Conservation (phyloP, 805 yeast genomes). For the Torulaspora gathmanii region DNA sequence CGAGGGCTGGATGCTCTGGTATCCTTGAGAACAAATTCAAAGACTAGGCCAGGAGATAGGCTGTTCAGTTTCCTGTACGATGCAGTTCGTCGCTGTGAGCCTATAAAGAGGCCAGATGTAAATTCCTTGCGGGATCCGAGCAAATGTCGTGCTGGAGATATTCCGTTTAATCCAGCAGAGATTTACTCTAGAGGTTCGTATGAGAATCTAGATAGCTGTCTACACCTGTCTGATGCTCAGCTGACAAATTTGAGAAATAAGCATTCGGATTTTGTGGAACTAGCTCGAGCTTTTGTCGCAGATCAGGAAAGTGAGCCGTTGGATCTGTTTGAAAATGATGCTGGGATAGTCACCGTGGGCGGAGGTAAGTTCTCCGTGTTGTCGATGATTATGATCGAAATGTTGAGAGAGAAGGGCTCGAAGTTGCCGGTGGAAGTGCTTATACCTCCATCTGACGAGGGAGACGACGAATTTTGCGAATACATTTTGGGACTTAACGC, state of each 20-base stretch:
- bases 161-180: conserved; percentile 4
- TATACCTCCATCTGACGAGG: conserved; percentile 65
- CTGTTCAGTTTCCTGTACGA: conserved; percentile 1
- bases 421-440: conserved; percentile 76
- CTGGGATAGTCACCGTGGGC: conserved; percentile 69
- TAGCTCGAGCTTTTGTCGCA: conserved; percentile 2
- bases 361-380: conserved; percentile 69
- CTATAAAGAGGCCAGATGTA: conserved; percentile 5
- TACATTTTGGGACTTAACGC: conserved; percentile 64
- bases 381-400: conserved; percentile 48
- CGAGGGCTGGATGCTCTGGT: neutral
- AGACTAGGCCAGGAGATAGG: neutral
- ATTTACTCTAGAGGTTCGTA: conserved; percentile 6
- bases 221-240: conserved; percentile 13
- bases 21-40: neutral
- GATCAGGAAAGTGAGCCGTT: neutral
- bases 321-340: conserved; percentile 35
- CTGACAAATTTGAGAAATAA: conserved; percentile 12
- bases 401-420: conserved; percentile 60
- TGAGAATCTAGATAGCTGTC: conserved; percentile 20
- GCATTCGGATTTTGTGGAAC: conserved; percentile 17
- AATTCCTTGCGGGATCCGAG: conserved; percentile 7
- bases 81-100: conserved; percentile 6
- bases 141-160: conserved; percentile 9
- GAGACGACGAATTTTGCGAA: conserved; percentile 64